phyloP scores from a whole-genome alignment of 768 basidiomycete species.

The Russula lepida region DNA sequence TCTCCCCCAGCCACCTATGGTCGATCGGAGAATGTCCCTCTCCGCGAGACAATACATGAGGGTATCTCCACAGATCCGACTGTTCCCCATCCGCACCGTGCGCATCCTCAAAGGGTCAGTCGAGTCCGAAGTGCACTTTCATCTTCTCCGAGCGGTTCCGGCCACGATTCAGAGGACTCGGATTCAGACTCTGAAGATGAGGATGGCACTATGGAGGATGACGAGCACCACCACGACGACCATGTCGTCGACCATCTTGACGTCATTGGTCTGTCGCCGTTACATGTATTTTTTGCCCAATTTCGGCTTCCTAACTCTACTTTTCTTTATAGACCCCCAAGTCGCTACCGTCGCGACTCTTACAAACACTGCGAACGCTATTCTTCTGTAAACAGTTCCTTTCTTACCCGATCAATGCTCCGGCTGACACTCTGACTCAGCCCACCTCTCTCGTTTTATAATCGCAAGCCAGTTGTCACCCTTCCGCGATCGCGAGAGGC shows the following conservation, averaged over 20 bases:
- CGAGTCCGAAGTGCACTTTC: conserved; percentile 40
- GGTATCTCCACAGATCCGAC: conserved; percentile 25
- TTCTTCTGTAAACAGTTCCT: conserved; percentile 46
- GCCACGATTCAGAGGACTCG: conserved; percentile 9
- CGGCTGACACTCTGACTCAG: conserved; percentile 28
- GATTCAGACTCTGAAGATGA: conserved; percentile 16
- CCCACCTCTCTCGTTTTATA: conserved; percentile 63
- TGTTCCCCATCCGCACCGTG: conserved; percentile 24
- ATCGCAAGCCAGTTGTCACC: conserved; percentile 57
- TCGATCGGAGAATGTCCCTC: neutral
- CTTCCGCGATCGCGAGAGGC: conserved; percentile 33
- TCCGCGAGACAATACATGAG: conserved; percentile 1
- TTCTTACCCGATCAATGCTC: neutral
- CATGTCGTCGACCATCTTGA: conserved; percentile 81
- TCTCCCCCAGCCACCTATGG: neutral
- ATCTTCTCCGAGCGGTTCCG: conserved; percentile 24
- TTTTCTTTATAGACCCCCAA: conserved; percentile 47
- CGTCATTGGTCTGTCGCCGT: conserved; percentile 48
- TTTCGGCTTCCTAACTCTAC: neutral
- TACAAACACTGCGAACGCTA: conserved; percentile 73
- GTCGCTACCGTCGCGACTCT: conserved; percentile 67
- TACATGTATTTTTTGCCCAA: neutral
- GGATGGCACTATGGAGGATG: conserved; percentile 12
- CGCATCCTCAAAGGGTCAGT: conserved; percentile 30
- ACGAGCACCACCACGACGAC: conserved; percentile 51